Percentiles rank a stretch among this genome's conserved stretches.
phyloP scores from a whole-genome alignment of 169 alveolate species.

The Babesia bigemina region DNA sequence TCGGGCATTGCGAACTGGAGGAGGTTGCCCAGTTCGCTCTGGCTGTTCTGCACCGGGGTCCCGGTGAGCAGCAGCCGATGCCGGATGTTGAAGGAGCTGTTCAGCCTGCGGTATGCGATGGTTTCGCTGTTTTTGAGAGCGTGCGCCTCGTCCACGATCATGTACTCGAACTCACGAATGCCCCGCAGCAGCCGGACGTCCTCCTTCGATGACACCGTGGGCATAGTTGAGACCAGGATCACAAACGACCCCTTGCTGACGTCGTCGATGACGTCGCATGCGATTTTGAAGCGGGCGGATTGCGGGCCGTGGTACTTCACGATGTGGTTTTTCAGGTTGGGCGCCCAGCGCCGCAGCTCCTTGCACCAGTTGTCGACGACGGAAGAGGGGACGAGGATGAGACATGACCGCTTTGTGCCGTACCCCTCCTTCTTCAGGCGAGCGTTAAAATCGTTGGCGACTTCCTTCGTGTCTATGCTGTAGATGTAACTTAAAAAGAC shows the following conservation, averaged over 20 bases:
- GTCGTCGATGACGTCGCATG: constrained; percentile 60
- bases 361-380: constrained; percentile 85
- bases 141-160: constrained; percentile 93
- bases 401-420: constrained; percentile 65
- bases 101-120: constrained; percentile 83
- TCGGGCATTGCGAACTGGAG: constrained; percentile 88
- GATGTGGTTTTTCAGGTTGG: constrained; percentile 73
- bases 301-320: constrained; percentile 82
- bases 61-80: constrained; percentile 90
- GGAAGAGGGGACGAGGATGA: constrained; percentile 84
- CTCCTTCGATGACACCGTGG: constrained; percentile 57
- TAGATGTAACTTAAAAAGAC: constrained; percentile 75
- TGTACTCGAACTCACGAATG: constrained; percentile 76
- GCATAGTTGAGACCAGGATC: constrained; percentile 47
- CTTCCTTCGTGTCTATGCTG: not conserved
- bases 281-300: constrained; percentile 70
- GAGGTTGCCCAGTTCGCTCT: constrained; percentile 86
- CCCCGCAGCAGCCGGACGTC: constrained; percentile 54
- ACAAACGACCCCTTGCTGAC: constrained; percentile 38
- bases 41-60: constrained; percentile 86
- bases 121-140: constrained; percentile 88
- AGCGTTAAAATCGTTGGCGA: not conserved
- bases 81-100: constrained; percentile 76
- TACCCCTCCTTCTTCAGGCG: not conserved
- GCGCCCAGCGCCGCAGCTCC: constrained; percentile 87